Conservation (phyloP, 2,329 filamentous ascomycete genomes). For the Pyricularia grisea region DNA sequence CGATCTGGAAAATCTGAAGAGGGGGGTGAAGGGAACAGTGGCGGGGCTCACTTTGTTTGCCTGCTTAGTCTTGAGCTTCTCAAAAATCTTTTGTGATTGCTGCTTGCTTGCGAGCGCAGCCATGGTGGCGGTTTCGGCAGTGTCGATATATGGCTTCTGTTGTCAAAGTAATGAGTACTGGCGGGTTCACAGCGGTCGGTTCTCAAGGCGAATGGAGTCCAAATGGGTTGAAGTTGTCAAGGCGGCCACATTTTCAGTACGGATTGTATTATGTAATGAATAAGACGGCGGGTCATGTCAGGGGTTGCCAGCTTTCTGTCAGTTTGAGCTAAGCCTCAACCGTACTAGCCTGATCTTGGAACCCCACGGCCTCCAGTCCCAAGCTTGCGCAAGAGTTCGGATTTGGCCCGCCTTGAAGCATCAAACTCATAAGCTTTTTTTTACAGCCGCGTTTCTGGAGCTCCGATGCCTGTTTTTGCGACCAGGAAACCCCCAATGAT, state of each 20-base stretch:
- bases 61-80: conserved; percentile 89
- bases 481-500: background rate
- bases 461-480: background rate
- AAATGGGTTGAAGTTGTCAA: background rate
- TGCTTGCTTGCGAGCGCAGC: conserved; percentile 72
- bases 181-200: background rate
- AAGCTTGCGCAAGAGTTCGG: background rate
- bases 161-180: background rate
- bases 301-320: conserved; percentile 1
- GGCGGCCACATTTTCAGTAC: conserved; percentile 18
- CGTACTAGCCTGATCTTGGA: conserved; percentile 9
- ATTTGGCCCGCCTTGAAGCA: background rate
- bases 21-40: background rate
- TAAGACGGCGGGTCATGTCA: background rate
- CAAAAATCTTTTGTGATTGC: conserved; percentile 94
- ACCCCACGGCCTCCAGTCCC: background rate
- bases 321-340: conserved; percentile 22
- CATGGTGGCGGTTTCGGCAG: conserved; percentile 34
- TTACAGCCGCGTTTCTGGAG: background rate
- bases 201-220: background rate
- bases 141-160: background rate
- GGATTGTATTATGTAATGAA: conserved; percentile 12
- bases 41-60: conserved; percentile 72
- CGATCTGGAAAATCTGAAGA: background rate
- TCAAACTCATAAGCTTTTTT: background rate